phyloP scores from a whole-genome alignment of 176 grass and related monocot species.

The Aegilops speltoides region DNA sequence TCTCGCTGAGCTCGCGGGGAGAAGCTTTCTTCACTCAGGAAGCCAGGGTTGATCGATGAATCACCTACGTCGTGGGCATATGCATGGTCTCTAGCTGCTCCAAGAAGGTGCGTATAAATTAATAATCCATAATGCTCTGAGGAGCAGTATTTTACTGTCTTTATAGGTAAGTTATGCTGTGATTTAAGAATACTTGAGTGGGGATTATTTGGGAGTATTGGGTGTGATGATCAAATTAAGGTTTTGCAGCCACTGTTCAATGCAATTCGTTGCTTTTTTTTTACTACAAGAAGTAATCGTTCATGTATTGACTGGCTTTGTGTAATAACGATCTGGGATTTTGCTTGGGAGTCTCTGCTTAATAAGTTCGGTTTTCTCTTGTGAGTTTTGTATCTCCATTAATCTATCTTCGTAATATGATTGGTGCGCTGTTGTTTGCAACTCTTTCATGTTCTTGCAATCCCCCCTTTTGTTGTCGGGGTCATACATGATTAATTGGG shows the following conservation, averaged over 20 bases:
- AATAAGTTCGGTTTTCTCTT: neutral
- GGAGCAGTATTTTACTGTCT: conserved; percentile 7
- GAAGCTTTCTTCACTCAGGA: conserved; percentile 60
- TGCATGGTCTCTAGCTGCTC: conserved; percentile 17
- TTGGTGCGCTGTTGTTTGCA: too few species aligned
- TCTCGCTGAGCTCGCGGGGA: conserved; percentile 56
- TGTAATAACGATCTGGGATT: conserved; percentile 39
- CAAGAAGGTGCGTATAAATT: conserved; percentile 41
- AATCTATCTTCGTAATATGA: neutral
- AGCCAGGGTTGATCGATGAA: conserved; percentile 15
- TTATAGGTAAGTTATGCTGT: conserved; percentile 23
- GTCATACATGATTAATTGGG: neutral
- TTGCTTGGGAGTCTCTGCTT: neutral
- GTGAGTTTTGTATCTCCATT: neutral
- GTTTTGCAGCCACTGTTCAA: conserved; percentile 17
- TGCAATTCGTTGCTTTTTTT: conserved; percentile 43
- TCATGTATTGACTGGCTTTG: conserved; percentile 20
- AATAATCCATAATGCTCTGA: conserved; percentile 22
- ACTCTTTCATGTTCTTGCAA: neutral
- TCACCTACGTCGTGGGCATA: neutral
- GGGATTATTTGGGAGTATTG: neutral
- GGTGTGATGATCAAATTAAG: conserved; percentile 1
- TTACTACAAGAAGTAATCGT: conserved; percentile 30
- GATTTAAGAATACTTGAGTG: conserved; percentile 23
- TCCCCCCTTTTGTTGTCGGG: neutral